These are phyloP conservation scores for Gnetum montanum DNA, from an alignment of 75 land plant species.

Conservation along the genomic window DNA sequence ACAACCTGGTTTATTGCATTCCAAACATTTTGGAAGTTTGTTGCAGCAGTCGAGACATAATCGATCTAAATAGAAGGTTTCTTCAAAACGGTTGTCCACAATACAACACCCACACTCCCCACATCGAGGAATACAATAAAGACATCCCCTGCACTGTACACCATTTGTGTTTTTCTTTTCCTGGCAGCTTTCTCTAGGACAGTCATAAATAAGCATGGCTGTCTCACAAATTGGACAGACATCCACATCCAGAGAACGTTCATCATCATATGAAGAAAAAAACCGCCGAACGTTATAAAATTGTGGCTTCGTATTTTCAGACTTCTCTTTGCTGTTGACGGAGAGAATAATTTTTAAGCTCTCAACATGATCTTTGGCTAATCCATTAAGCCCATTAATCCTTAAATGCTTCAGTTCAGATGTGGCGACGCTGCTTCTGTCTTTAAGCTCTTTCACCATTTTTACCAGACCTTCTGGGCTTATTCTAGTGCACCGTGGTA, in stretches of 20 bases:
- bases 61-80: constrained; percentile 61
- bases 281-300: constrained; percentile 32
- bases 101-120: constrained; percentile 70
- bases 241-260: constrained; percentile 61
- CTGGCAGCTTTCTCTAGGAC: constrained; percentile 52
- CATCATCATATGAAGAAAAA: constrained; percentile 37
- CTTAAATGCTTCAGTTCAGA: constrained; percentile 43
- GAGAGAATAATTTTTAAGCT: constrained; percentile 31
- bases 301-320: constrained; percentile 28
- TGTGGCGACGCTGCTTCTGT: constrained; percentile 9
- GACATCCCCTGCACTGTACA: constrained; percentile 61
- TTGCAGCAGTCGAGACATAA: constrained; percentile 56
- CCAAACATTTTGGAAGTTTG: constrained; percentile 28
- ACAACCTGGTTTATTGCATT: constrained; percentile 48
- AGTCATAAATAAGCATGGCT: constrained; percentile 62
- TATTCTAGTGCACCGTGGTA: constrained; percentile 73
- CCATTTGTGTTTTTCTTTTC: constrained; percentile 11
- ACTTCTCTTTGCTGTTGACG: background rate
- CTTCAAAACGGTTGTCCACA: constrained; percentile 51
- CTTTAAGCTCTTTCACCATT: constrained; percentile 31
- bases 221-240: constrained; percentile 63
- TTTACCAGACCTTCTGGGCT: constrained; percentile 50
- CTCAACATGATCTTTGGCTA: constrained; percentile 46
- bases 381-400: constrained; percentile 55
- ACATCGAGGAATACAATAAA: constrained; percentile 67